These are phyloP conservation scores for Calonectria pseudoreteaudii DNA, from an alignment of 2,329 filamentous ascomycete species.

Conservation along the genomic window DNA sequence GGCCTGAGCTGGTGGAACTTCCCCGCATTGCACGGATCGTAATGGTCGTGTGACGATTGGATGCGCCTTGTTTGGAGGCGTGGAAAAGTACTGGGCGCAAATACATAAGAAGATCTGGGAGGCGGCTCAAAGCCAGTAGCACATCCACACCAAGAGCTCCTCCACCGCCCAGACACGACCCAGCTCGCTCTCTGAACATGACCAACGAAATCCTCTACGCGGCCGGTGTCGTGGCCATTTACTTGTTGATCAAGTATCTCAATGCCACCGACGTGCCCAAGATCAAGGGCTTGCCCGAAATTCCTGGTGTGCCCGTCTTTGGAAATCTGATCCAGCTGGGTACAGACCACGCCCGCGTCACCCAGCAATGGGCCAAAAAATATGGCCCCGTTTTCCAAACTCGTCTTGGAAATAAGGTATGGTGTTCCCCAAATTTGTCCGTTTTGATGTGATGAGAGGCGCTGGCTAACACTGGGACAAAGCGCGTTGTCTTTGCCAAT, in stretches of 20 bases:
- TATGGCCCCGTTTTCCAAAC: slow-evolving; percentile 76
- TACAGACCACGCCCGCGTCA: slow-evolving; percentile 65
- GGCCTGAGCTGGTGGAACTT: background rate
- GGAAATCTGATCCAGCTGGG: slow-evolving; percentile 73
- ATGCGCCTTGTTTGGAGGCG: background rate
- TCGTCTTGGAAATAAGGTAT: slow-evolving; percentile 74
- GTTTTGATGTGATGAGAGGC: background rate
- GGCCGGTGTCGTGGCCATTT: slow-evolving; percentile 22
- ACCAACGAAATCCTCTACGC: slow-evolving; percentile 21
- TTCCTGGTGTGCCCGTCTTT: slow-evolving; percentile 71
- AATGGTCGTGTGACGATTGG: slow-evolving; percentile 8
- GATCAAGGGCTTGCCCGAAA: slow-evolving; percentile 71
- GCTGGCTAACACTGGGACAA: slow-evolving; percentile 40
- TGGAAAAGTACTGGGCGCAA: background rate
- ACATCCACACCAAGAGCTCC: background rate
- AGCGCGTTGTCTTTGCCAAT: slow-evolving; percentile 82
- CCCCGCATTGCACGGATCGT: slow-evolving; percentile 1
- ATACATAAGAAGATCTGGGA: slow-evolving; percentile 3
- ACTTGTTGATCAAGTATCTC: slow-evolving; percentile 46
- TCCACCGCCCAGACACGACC: no score
- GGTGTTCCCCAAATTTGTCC: background rate
- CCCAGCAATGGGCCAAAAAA: slow-evolving; percentile 68
- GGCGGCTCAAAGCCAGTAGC: background rate
- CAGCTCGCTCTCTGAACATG: background rate
- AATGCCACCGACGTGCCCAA: slow-evolving; percentile 67